Base-by-base conservation (phyloP, 2,329 filamentous ascomycete genomes). In the Curvularia eragrostidis region DNA sequence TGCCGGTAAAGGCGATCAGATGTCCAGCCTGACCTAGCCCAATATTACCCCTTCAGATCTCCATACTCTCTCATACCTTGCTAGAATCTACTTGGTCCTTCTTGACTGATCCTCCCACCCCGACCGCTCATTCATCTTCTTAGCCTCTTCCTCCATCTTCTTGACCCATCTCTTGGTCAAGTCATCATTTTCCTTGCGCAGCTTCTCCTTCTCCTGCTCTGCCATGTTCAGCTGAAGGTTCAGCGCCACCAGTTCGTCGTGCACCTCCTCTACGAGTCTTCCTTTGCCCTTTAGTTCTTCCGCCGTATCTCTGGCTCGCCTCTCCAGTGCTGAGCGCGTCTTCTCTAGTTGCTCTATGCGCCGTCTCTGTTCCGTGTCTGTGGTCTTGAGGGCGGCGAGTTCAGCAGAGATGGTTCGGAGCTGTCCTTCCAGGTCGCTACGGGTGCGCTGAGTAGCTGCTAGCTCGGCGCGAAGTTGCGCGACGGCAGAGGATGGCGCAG, bases 101-200 rank as follows among this genome's bases (percentile, higher is more conserved):
- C 58, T 48, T 21, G 28, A 56, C 50, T 68, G 63, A 51, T 68
- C 66, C 50, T 70, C 64, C 68, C 69, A 71, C 2, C 68, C 70
- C 54, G 68, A 71, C 48, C 63, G 46, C 44, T 68, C 64, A 51
- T 98, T 98, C 89, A 97, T 93, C 62, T 86, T 88, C 54, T 95
- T 91, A 10, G 91, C 94, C 79, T 97, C 93, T 72, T 89, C 85
- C 3, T 88, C 89, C 85, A 95, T 95, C 63, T 89, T 84, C 72
- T 87, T 87, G 90, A 98, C 93, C 92, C 93, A 98, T 53, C 95
- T 84, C 74, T 93, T 89, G 52, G 97, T 88, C 54, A 99, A 82
- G 65, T 97, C 91, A 72, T 91, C 88, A 73, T 98, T 98, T 75
- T 98, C 95, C 58, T 83, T 84, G 72, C 88, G 86, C 62, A 96